phyloP scores from a whole-genome alignment of 495 filamentous ascomycete species.

The Penicillium pancosmium region DNA sequence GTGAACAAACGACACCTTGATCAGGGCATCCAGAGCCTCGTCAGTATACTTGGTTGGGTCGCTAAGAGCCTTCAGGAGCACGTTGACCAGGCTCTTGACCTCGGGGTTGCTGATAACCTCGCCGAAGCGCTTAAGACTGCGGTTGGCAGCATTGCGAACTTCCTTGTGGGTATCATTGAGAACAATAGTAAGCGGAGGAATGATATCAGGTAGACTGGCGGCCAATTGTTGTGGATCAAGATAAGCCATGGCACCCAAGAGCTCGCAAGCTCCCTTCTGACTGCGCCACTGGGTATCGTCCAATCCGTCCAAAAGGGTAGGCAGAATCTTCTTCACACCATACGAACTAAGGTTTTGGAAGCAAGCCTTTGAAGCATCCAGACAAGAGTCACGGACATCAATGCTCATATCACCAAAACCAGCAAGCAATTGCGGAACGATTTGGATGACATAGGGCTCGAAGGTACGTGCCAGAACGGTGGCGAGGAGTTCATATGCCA shows the following conservation, averaged over 20 bases:
- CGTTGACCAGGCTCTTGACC: conserved; percentile 84
- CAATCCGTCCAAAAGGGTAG: conserved; percentile 87
- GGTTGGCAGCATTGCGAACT: conserved; percentile 86
- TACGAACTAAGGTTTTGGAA: conserved; percentile 92
- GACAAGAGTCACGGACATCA: conserved; percentile 88
- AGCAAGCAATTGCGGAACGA: conserved; percentile 85
- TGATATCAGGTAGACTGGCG: conserved; percentile 90
- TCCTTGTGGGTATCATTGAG: conserved; percentile 98
- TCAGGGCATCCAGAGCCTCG: conserved; percentile 87
- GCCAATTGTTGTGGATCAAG: conserved; percentile 93
- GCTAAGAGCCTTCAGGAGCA: conserved; percentile 93
- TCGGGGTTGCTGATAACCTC: conserved; percentile 98
- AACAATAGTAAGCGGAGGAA: conserved; percentile 89
- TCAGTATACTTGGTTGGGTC: conserved; percentile 98
- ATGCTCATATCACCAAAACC: conserved; percentile 87
- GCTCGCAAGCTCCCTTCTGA: conserved; percentile 96
- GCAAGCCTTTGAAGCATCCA: conserved; percentile 91
- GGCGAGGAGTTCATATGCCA: conserved; percentile 89
- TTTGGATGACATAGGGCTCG: conserved; percentile 94
- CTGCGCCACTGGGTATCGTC: conserved; percentile 96
- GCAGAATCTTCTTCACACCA: conserved; percentile 91
- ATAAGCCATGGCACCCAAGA: conserved; percentile 97
- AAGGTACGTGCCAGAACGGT: conserved; percentile 83
- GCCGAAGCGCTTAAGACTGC: conserved; percentile 94
- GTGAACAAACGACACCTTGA: conserved; percentile 94